A percentile compares a stretch with the other conserved stretches of the same genome.
Conservation (phyloP, 108 stramenopile genomes). For the Stephanodiscus minutulus region DNA sequence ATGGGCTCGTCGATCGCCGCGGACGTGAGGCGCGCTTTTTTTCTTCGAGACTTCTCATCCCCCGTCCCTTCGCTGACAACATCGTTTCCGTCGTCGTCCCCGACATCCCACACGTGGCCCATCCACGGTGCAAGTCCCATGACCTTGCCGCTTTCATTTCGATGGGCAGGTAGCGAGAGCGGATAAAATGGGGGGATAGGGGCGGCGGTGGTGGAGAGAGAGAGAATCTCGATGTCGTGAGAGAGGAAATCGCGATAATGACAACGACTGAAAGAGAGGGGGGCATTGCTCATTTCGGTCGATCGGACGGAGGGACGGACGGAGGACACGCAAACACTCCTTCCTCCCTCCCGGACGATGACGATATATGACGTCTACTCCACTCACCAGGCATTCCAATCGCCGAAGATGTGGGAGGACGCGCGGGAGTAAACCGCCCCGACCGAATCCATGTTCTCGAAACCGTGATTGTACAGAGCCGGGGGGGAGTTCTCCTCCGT, state of each 20-base stretch:
- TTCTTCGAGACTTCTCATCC: not conserved
- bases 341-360: too few relatives aligned
- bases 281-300: too few relatives aligned
- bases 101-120: constrained; percentile 68
- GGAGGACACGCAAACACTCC: too few relatives aligned
- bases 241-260: too few relatives aligned
- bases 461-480: constrained; percentile 87
- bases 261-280: too few relatives aligned
- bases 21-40: constrained; percentile 15
- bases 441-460: constrained; percentile 94
- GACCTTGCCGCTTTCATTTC: constrained; percentile 69
- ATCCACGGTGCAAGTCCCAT: constrained; percentile 96
- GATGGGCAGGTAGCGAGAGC: too few relatives aligned
- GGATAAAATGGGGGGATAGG: too few relatives aligned
- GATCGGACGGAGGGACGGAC: too few relatives aligned
- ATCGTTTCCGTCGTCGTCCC: constrained; percentile 8
- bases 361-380: not conserved
- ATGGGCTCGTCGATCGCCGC: constrained; percentile 52
- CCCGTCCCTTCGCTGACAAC: not conserved
- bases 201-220: too few relatives aligned
- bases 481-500: constrained; percentile 82
- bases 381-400: constrained; percentile 91
- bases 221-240: too few relatives aligned
- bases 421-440: constrained; percentile 95
- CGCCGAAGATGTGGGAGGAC: constrained; percentile 92